Percentiles rank a stretch among this genome's conserved stretches.
These are phyloP conservation scores for Polyporus arcularius DNA, from an alignment of 768 basidiomycete species.

Conservation along the genomic window DNA sequence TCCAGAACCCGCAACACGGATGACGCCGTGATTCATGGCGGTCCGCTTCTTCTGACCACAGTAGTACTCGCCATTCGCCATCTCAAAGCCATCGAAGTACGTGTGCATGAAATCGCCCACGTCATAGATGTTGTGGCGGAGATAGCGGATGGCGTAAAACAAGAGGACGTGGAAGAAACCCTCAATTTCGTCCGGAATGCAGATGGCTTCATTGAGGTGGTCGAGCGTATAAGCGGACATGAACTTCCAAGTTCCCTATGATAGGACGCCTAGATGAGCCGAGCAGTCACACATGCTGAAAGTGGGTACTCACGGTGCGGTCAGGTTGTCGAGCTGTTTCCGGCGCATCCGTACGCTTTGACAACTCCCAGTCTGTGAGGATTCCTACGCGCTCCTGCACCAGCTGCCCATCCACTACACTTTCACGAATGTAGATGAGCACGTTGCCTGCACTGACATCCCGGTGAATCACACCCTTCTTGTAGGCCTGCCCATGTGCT, in stretches of 20 bases:
- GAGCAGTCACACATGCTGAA: neutral
- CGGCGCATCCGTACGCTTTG: neutral
- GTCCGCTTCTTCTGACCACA: neutral
- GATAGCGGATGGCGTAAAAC: constrained; percentile 3
- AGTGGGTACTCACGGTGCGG: neutral
- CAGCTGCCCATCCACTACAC: neutral
- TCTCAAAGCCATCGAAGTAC: constrained; percentile 1
- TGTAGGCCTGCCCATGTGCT: neutral
- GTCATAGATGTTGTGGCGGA: neutral
- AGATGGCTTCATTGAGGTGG: neutral
- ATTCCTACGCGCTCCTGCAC: neutral
- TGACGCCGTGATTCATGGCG: neutral
- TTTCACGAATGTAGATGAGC: neutral
- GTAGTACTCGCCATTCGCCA: neutral
- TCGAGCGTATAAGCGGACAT: neutral
- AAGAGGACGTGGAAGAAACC: constrained; percentile 9
- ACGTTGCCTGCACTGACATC: constrained; percentile 15
- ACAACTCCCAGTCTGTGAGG: constrained; percentile 11
- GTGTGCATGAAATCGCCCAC: neutral
- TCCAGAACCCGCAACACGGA: neutral
- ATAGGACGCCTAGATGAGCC: no score
- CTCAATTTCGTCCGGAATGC: constrained; percentile 5
- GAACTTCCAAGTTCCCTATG: constrained; percentile 14
- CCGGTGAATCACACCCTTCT: constrained; percentile 3
- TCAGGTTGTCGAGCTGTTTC: neutral